Evolutionary conservation across 2,329 filamentous ascomycete genomes (phyloP).

Genomic region (Colletotrichum tropicicola): DNA sequence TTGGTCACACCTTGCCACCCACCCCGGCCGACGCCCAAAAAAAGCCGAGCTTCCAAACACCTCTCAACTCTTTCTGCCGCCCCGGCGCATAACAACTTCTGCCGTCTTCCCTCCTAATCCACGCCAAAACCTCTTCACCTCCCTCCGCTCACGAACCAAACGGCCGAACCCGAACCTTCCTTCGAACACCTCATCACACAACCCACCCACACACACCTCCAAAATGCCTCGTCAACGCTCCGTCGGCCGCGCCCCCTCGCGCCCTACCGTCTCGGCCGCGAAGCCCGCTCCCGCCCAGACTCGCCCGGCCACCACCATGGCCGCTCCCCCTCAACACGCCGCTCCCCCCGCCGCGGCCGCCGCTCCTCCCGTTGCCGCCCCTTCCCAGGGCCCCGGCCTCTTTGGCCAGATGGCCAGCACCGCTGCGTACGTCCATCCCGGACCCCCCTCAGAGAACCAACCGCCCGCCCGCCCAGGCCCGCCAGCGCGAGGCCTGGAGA

Average conservation of each 20-base stretch:
- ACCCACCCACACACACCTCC: slow-evolving; percentile 31
- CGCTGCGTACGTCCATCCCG: slow-evolving; percentile 80
- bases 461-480: no score
- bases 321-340: slow-evolving; percentile 55
- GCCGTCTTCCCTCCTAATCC: slow-evolving; percentile 31
- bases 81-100: slow-evolving; percentile 27
- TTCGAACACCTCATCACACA: neutral
- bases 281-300: slow-evolving; percentile 68
- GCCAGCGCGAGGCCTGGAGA: no score
- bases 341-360: slow-evolving; percentile 49
- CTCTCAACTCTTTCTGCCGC: neutral
- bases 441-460: neutral
- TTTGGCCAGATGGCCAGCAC: slow-evolving; percentile 98
- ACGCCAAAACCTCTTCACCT: slow-evolving; percentile 34
- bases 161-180: neutral
- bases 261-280: slow-evolving; percentile 71
- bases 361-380: slow-evolving; percentile 57
- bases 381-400: slow-evolving; percentile 79
- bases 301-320: slow-evolving; percentile 76
- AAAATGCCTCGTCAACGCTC: slow-evolving; percentile 84
- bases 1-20: slow-evolving; percentile 21
- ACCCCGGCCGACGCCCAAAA: slow-evolving; percentile 7
- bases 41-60: slow-evolving; percentile 20
- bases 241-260: slow-evolving; percentile 67
- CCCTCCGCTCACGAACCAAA: no score